phyloP scores from a whole-genome alignment of 2,329 filamentous ascomycete genomes.

The Juglanconis sp. region DNA sequence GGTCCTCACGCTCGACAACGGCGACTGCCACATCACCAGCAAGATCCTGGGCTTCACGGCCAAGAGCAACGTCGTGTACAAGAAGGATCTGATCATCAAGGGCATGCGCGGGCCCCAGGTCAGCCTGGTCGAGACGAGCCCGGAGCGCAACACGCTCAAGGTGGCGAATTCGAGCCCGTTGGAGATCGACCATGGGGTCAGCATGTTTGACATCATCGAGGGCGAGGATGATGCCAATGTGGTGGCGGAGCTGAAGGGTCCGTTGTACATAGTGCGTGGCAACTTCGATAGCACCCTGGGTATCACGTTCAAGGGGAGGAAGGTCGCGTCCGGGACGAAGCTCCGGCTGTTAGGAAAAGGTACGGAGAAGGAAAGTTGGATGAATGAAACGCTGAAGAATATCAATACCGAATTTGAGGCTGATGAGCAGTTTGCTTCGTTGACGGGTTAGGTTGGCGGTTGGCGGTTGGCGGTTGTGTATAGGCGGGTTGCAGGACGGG shows the following conservation, averaged over 20 bases:
- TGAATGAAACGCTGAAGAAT: conserved; percentile 19
- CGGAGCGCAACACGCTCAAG: conserved; percentile 23
- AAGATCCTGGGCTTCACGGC: conserved; percentile 22
- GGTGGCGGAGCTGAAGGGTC: conserved; percentile 26
- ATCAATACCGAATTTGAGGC: conserved; percentile 14
- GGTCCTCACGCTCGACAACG: conserved; percentile 28
- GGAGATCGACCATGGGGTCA: conserved; percentile 30
- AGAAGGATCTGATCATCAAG: conserved; percentile 26
- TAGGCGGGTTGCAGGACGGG: no score
- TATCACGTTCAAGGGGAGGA: conserved; percentile 15
- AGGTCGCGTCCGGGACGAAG: conserved; percentile 5
- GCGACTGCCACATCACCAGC: conserved; percentile 25
- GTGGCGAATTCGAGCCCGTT: conserved; percentile 29
- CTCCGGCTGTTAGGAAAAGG: conserved; percentile 15
- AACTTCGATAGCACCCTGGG: conserved; percentile 27
- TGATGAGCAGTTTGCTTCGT: conserved; percentile 2
- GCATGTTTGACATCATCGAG: conserved; percentile 31
- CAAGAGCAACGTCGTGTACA: conserved; percentile 23
- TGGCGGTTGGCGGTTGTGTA: background rate
- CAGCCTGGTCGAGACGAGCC: conserved; percentile 20
- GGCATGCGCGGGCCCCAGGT: conserved; percentile 26
- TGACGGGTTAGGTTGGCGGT: background rate
- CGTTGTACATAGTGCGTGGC: conserved; percentile 27
- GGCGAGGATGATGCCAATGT: conserved; percentile 18
- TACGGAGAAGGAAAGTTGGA: conserved; percentile 20